Base-by-base conservation (phyloP, 2,329 filamentous ascomycete species). In the Sporothrix luriei region DNA sequence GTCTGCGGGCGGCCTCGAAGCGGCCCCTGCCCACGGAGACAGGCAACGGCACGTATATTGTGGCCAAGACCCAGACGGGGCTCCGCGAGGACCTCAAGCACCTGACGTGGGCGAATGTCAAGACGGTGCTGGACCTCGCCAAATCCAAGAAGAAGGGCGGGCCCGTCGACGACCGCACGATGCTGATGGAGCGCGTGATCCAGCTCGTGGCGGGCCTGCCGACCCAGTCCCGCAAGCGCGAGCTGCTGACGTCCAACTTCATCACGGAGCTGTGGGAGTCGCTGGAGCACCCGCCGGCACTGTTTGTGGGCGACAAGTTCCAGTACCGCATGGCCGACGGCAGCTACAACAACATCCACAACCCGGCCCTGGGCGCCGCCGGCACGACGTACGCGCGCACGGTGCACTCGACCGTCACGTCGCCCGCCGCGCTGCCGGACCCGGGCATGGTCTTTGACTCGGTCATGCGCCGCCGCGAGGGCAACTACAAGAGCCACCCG, bases 181-280 rank as follows among this genome's bases (percentile, higher is more conserved):
- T 92, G 83, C 81, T 92, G 57, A 91, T 93, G 87, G 91, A 93
- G 78, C 83, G 87, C 9, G 84, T 90, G 5, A 92, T 93, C 71
- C 86, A 89, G 80, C 82, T 93, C 19, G 89, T 92, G 5, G 84
- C 88, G 14, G 85, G 84, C 43, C 81, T 93, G 46, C 89, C 89
- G 0, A 79, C 84, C 65, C 81, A 84, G 68, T 92, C 90, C 1
- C 85, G 85, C 74, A 83, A 85, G 33, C 84, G 90, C 11, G 81
- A 84, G 54, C 80, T 88, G 66, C 80, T 93, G 62, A 92, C 90
- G 10, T 88, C 90, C 74, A 78, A 80, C 59, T 90, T 94, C 74
- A 83, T 94, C 66, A 84, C 87, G 66, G 83, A 89, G 77, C 83
- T 94, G 0, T 94, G 90, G 90, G 82, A 88, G 74, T 87, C 86